Percentiles rank a stretch among this genome's conserved stretches.
phyloP scores from a whole-genome alignment of 75 land plant genomes.

The Adiantum capillusveneris region DNA sequence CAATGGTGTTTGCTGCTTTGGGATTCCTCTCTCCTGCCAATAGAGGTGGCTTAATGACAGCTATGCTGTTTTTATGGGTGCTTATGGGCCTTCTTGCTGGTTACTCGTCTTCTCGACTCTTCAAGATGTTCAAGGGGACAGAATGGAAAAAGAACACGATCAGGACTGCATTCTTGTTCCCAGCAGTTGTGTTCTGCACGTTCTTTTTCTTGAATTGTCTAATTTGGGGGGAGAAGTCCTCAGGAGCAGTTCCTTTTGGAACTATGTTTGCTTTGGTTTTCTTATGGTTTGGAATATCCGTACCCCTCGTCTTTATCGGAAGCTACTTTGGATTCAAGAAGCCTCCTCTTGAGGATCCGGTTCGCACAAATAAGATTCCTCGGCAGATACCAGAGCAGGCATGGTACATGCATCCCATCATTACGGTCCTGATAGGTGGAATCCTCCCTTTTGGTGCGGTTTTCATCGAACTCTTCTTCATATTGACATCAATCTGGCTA shows the following conservation, averaged over 20 bases:
- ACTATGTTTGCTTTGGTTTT: slow-evolving; percentile 25
- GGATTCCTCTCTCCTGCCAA: slow-evolving; percentile 29
- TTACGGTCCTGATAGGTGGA: slow-evolving; percentile 27
- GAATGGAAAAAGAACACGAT: slow-evolving; percentile 22
- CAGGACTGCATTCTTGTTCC: slow-evolving; percentile 24
- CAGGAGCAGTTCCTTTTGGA: slow-evolving; percentile 29
- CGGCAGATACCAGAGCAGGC: slow-evolving; percentile 29
- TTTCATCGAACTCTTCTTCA: slow-evolving; percentile 34
- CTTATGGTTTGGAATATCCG: slow-evolving; percentile 33
- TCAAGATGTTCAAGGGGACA: slow-evolving; percentile 25
- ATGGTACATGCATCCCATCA: slow-evolving; percentile 25
- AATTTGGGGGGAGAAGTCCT: slow-evolving; percentile 29
- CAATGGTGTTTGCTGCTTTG: slow-evolving; percentile 22
- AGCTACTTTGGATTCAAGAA: slow-evolving; percentile 27
- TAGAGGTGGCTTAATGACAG: slow-evolving; percentile 30
- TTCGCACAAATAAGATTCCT: slow-evolving; percentile 26
- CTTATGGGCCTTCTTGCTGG: slow-evolving; percentile 23
- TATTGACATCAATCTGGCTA: slow-evolving; percentile 30
- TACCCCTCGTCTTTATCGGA: slow-evolving; percentile 26
- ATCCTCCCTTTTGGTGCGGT: slow-evolving; percentile 35
- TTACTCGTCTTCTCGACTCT: slow-evolving; percentile 18
- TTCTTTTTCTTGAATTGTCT: slow-evolving; percentile 24
- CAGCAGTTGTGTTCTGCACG: slow-evolving; percentile 14
- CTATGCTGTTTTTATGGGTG: slow-evolving; percentile 21
- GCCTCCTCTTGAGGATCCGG: slow-evolving; percentile 22